Evolutionary conservation across 139 green algal genomes (phyloP), one percentile per base, ranked within the genome.

Genomic region (Nannochloris sp.): DNA sequence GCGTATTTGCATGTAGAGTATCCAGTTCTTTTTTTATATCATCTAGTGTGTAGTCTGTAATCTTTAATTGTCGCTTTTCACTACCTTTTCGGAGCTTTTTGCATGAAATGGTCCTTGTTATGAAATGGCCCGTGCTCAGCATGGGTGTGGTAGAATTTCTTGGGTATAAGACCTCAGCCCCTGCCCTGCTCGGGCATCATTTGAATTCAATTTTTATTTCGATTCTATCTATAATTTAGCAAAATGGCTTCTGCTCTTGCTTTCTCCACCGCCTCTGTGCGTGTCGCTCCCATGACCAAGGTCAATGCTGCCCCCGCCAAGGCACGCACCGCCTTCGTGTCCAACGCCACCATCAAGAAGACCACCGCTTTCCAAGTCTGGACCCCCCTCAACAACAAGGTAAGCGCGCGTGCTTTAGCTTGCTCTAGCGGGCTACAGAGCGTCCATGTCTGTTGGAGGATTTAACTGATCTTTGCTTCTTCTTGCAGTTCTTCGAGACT

Each of bases 401-500:
- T 73, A 61, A 67, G 57, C 33, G 5, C n/a, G 27, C 15, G 9
- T 25, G 48, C 19, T 34, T 13, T n/a, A n/a, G n/a, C 10, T 19
- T n/a, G 25, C 24, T 1, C 4, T 42, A 15, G 25, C 12, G 30
- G 23, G 6, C 14, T 30, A 10, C 15, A 25, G 37, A 47, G 8
- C 4, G 30, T 53, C 7, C 6, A n/a, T 35, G 32, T 47, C 12
- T 13, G 34, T 57, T 54, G 61, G 19, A 47, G 34, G n/a, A 29
- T 6, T 46, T 37, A 39, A 3, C 12, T 2, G 14, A 15, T 1
- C 19, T 3, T 2, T 27, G 14, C 9, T 29, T 15, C 7, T 10
- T 55, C 4, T 10, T 54, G 33, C 33, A 53, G 87, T 87, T 91
- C 71, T 98, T 94, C 83, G 94, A 98, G 94, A 97, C 90, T 81